Evolutionary conservation across 1,284 basidiomycete species (phyloP), one percentile per base, ranked within the genome.

Genomic region (Amylostereum areolatum): DNA sequence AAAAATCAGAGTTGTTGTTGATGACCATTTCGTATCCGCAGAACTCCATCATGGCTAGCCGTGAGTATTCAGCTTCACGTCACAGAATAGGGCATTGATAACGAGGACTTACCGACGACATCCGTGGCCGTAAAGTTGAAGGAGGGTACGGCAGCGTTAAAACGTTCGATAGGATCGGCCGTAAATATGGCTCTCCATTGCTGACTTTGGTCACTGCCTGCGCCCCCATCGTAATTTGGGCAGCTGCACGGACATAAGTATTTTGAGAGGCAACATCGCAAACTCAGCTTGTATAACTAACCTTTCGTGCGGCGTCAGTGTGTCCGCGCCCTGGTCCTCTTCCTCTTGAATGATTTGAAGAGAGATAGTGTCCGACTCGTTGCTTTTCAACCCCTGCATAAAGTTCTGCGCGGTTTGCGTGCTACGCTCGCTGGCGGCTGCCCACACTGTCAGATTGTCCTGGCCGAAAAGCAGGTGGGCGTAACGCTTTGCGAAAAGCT

Each of bases 1-100:
- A 58, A 51, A 58, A 58, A 41, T 55, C 49, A 32, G 51, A 56
- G 8, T 32, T 30, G 45, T 58, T 60, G 9, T 54, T 46, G 46
- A 58, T 58, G 46, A 60, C 57, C 34, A 49, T 54, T 42, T 60
- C 57, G 35, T 60, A 60, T 3, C 58, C 57, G 48, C 58, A 60
- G 9, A 58, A 47, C 35, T 56, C 49, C 49, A 57, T 57, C 55
- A 57, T 56, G 44, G 52, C 18, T 18, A 18, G 18, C 18, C 18
- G 18, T 18, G 18, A 18, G 18, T 18, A 18, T 18, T 18, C 18
- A 18, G 18, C 18, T 18, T 18, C 18, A 18, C 18, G 18, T 18
- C 18, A 18, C 18, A 18, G 18, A 18, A 18, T 18, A 18, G 18
- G 18, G 18, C 18, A 18, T 18, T 18, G 18, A 18, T 18, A 18